phyloP scores from a whole-genome alignment of 2,329 filamentous ascomycete genomes.

The Diaporthe sp. region DNA sequence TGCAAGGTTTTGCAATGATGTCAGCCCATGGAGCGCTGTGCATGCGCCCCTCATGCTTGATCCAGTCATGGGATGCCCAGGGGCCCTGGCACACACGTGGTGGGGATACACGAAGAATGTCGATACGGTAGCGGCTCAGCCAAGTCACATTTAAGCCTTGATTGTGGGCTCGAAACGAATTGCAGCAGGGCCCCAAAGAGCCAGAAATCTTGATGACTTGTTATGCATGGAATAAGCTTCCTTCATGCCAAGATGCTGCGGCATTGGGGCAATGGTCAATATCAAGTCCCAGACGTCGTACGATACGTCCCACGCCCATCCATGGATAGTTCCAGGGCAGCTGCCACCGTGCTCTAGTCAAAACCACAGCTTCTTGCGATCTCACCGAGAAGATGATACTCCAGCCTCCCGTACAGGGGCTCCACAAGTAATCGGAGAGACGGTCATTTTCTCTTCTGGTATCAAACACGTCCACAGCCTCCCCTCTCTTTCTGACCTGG shows the following conservation, averaged over 20 bases:
- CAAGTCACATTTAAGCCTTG: not conserved
- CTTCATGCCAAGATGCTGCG: not conserved
- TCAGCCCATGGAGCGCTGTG: constrained; percentile 37
- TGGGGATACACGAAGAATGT: constrained; percentile 17
- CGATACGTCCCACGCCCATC: not conserved
- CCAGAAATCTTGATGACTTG: not conserved
- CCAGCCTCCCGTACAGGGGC: not conserved
- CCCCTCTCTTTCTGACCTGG: not conserved
- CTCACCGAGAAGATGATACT: not conserved
- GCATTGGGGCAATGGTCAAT: not conserved
- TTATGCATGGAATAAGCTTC: not conserved
- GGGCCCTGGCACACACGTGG: constrained; percentile 21
- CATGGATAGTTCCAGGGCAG: not conserved
- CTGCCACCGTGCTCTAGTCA: not conserved
- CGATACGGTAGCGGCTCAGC: not conserved
- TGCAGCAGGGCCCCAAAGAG: too few species aligned
- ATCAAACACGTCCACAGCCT: not conserved
- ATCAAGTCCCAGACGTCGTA: not conserved
- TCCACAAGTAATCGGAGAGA: not conserved
- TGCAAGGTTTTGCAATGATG: constrained; percentile 43
- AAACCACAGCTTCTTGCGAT: not conserved
- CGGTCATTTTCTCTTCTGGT: not conserved
- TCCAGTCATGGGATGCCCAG: constrained; percentile 24
- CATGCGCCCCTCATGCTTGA: constrained; percentile 40
- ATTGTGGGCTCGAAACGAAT: not conserved